A percentile compares a stretch with the other conserved stretches of the same genome.
Evolutionary conservation across 352 stramenopile species (phyloP).

Genomic region (Pythium apleroticum): DNA sequence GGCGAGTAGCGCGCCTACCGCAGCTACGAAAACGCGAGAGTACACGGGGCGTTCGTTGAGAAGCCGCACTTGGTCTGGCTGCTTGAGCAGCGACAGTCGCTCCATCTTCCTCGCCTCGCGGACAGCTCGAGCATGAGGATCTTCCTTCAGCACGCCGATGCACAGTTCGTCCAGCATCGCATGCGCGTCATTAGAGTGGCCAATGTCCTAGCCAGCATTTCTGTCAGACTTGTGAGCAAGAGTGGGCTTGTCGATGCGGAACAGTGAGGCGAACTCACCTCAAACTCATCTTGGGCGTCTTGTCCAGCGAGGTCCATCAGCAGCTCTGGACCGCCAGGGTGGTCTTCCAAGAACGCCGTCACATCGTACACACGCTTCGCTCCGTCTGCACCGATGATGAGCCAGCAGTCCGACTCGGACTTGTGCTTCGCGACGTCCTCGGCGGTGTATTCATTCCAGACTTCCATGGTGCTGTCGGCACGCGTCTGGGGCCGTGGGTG

Average conservation of each 20-base stretch:
- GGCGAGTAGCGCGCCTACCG: neutral
- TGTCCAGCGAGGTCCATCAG: constrained; percentile 87
- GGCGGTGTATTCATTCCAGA: constrained; percentile 62
- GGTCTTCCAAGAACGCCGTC: constrained; percentile 93
- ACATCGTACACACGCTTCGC: constrained; percentile 93
- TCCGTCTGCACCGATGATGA: constrained; percentile 38
- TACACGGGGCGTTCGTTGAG: neutral
- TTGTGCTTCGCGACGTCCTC: constrained; percentile 84
- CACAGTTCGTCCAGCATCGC: constrained; percentile 57
- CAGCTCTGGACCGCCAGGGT: constrained; percentile 92
- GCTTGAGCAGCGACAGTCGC: constrained; percentile 31
- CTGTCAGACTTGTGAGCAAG: too few relatives aligned
- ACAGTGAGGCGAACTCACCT: too few relatives aligned
- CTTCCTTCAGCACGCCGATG: constrained; percentile 51
- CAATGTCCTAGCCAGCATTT: constrained; percentile 77
- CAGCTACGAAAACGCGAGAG: neutral
- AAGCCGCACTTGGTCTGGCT: constrained; percentile 10
- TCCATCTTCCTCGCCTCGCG: constrained; percentile 27
- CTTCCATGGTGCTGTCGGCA: too few relatives aligned
- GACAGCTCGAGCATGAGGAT: constrained; percentile 12
- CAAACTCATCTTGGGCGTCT: constrained; percentile 83
- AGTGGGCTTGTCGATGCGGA: too few relatives aligned
- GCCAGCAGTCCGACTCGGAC: constrained; percentile 43
- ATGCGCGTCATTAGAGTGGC: constrained; percentile 88
- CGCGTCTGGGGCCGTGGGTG: too few relatives aligned